phyloP scores from a whole-genome alignment of 306 rosid species.

The Gastrolobium villosum region DNA sequence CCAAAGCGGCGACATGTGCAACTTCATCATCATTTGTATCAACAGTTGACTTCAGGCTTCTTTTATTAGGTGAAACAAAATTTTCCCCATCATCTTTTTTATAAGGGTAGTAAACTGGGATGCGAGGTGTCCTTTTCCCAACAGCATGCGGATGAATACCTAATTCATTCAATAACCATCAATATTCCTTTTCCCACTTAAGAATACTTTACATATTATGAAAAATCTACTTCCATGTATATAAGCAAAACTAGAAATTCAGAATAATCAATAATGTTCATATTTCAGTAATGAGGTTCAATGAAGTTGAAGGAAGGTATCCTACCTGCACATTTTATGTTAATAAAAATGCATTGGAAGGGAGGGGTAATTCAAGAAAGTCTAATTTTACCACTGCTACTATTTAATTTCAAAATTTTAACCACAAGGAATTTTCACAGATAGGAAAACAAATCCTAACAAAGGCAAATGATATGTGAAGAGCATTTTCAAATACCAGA shows the following conservation, averaged over 20 bases:
- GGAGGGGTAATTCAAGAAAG: conserved; percentile 14
- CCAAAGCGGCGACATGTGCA: conserved; percentile 54
- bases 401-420: conserved; percentile 26
- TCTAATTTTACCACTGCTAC: conserved; percentile 18
- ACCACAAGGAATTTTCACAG: background rate
- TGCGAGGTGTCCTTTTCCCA: conserved; percentile 89
- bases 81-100: conserved; percentile 58
- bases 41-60: conserved; percentile 58
- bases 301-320: background rate
- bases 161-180: conserved; percentile 51
- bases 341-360: conserved; percentile 12
- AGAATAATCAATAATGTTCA: background rate
- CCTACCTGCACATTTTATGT: conserved; percentile 25
- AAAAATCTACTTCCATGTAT: background rate
- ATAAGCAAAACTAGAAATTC: conserved; percentile 13
- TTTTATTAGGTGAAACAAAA: conserved; percentile 61
- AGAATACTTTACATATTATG: conserved; percentile 13
- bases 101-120: conserved; percentile 65
- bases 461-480: conserved; percentile 16
- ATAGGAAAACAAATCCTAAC: conserved; percentile 8
- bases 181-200: conserved; percentile 34
- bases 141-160: conserved; percentile 82
- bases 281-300: conserved; percentile 5
- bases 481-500: conserved; percentile 21
- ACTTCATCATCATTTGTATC: conserved; percentile 67